Percentiles rank a stretch among this genome's conserved stretches.
Evolutionary conservation across 257 asterid species (phyloP).

Genomic region (Mentha longifolia): DNA sequence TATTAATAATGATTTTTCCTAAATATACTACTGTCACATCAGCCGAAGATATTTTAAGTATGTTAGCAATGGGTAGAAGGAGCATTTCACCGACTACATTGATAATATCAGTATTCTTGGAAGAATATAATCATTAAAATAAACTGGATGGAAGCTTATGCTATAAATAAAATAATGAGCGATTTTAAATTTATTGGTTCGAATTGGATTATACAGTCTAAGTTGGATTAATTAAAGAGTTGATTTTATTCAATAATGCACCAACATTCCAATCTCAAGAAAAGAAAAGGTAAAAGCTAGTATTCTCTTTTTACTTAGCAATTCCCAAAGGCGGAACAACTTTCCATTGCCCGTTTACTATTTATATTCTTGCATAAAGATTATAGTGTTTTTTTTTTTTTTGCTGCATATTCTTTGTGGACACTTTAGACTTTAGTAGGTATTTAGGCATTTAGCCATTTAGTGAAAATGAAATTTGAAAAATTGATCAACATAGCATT

Average conservation of each 20-base stretch:
- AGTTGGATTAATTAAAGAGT: background rate
- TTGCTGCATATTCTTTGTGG: background rate
- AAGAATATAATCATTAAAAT: background rate
- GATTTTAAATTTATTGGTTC: background rate
- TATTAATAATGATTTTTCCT: no score
- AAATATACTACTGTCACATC: no score
- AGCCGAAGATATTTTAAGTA: no score
- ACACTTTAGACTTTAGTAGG: background rate
- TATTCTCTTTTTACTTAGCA: background rate
- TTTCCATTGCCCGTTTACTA: background rate
- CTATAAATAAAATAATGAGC: background rate
- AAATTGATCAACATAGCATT: background rate
- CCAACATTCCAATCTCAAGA: background rate
- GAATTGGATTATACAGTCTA: background rate
- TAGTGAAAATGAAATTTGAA: no score
- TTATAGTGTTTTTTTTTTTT: background rate
- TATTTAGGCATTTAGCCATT: no score
- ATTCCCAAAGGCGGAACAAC: constrained; percentile 19
- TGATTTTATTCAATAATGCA: background rate
- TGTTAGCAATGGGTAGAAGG: no score
- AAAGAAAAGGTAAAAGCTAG: constrained; percentile 22
- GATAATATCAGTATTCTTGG: no score
- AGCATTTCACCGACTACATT: no score
- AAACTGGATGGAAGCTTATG: background rate
- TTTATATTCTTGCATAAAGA: background rate